Evolutionary conservation across 306 rosid species (phyloP), one percentile per base, ranked within the genome.

Genomic region (Fragaria ananassa): DNA sequence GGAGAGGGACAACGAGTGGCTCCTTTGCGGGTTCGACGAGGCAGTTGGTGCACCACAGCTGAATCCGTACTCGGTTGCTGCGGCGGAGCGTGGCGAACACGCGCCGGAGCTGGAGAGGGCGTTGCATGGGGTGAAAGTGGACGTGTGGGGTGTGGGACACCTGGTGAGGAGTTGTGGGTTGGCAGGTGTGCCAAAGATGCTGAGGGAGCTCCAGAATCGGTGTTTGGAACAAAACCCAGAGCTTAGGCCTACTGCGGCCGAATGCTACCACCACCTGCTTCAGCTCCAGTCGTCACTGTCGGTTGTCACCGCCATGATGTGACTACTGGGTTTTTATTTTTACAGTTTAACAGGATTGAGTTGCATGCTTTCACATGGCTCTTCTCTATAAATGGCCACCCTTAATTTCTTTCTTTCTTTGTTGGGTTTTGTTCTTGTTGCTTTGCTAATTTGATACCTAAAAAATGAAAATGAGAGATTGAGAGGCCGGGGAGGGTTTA

Each of bases 51-150:
- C 93, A 0, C 99, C 99, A 21, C 96, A 89, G 77, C 53, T 95
- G 58, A 87, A 91, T n/a, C 93, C 87, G 0, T 70, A 71, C 19
- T 21, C 14, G 41, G 42, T 62, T 0, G 68, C 18, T 11, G 68
- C 27, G 68, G 87, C 14, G 84, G 85, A 79, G 81, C 85, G 90
- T 81, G 93, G 80, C 2, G 81, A 67, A 0, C 85, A 88, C 78
- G 97, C 99, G 54, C 97, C 99, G 50, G 99, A 95, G 82, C 87
- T 91, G 97, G 97, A 81, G 62, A 83, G 99, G 35, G 97, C 92
- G 1, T 51, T 95, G 81, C 99, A 95, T 79, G 93, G 97, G 5
- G 97, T 95, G 78, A 95, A 95, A 75, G 99, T 92, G 78, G 99
- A 95, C 76, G 92, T 95, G 67, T 95, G 97, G 97, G 97, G 97